These are phyloP conservation scores for Scedosporium boydii DNA, from an alignment of 2,329 filamentous ascomycete genomes.

Conservation along the genomic window DNA sequence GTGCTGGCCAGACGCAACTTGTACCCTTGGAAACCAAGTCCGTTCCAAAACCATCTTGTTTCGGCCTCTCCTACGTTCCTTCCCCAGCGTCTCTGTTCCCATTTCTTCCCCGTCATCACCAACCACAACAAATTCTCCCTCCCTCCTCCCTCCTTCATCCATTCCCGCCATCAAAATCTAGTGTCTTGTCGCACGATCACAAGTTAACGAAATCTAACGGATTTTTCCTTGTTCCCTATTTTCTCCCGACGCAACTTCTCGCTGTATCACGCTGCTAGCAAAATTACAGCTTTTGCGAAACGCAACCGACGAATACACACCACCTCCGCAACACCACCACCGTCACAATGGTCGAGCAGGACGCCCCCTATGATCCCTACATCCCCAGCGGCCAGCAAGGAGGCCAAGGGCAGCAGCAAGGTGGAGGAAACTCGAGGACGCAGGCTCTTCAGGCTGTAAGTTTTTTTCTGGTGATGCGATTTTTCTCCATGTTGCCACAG, in stretches of 20 bases:
- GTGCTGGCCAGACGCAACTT: background rate
- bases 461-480: slow-evolving; percentile 8
- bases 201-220: background rate
- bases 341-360: slow-evolving; percentile 40
- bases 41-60: slow-evolving; percentile 4
- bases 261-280: background rate
- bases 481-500: background rate
- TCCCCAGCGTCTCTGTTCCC: background rate
- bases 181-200: background rate
- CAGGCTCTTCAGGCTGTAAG: slow-evolving; percentile 77
- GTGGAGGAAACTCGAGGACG: slow-evolving; percentile 40
- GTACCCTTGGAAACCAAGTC: background rate
- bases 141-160: background rate
- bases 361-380: slow-evolving; percentile 77
- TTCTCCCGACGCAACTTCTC: background rate
- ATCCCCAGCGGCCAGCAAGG: slow-evolving; percentile 58
- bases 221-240: background rate
- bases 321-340: background rate
- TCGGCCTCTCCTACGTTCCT: slow-evolving; percentile 2
- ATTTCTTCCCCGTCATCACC: background rate
- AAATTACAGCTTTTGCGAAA: background rate
- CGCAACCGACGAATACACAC: background rate
- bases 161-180: slow-evolving; percentile 1
- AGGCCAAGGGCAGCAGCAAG: slow-evolving; percentile 29
- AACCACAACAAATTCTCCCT: background rate